phyloP scores from a whole-genome alignment of 768 basidiomycete species.

The Lactifluus subvellereus region DNA sequence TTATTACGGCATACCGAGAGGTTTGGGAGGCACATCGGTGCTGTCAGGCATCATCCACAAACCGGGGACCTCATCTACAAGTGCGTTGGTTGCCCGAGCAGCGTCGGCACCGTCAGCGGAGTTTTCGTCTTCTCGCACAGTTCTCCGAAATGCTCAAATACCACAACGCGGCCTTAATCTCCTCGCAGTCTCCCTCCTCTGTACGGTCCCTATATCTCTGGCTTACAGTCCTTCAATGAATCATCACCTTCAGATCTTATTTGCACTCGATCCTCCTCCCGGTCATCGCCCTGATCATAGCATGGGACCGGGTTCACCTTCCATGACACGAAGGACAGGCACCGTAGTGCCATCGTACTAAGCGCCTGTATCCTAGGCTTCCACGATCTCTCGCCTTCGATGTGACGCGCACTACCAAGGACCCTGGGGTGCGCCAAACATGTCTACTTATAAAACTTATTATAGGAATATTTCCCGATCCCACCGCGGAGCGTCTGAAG shows the following conservation, averaged over 20 bases:
- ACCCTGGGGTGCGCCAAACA: background rate
- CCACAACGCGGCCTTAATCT: background rate
- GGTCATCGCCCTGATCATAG: background rate
- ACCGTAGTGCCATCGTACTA: background rate
- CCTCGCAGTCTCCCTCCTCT: background rate
- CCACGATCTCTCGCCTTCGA: background rate
- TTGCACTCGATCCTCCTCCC: constrained; percentile 4
- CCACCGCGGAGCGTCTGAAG: background rate
- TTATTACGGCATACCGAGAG: constrained; percentile 5
- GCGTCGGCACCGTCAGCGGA: background rate
- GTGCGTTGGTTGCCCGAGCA: background rate
- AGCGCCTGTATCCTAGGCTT: background rate
- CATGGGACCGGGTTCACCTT: background rate
- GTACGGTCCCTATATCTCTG: constrained; percentile 8
- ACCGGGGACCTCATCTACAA: background rate
- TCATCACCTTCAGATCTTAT: background rate
- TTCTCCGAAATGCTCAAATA: background rate
- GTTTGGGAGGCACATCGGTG: constrained; percentile 11
- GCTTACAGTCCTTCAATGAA: background rate
- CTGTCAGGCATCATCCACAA: background rate
- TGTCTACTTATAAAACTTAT: background rate
- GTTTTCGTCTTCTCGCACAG: background rate
- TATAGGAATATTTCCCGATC: background rate
- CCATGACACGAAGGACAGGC: background rate
- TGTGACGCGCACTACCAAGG: background rate